Conservation (phyloP, 108 stramenopile genomes). For the Chaetoceros muelleri region DNA sequence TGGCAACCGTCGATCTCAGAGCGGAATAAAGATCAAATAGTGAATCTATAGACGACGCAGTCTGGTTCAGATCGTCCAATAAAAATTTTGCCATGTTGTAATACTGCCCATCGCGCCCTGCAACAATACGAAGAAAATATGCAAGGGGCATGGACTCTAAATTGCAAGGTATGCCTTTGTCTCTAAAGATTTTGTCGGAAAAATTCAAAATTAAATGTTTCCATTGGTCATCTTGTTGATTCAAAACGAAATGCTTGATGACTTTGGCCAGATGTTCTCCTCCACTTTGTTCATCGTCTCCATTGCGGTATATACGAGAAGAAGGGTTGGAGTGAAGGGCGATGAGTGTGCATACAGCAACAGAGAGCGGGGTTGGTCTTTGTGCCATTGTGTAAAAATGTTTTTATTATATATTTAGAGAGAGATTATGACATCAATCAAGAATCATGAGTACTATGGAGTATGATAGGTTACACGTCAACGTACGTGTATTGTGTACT, state of each 20-base stretch:
- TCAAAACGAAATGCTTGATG: not conserved
- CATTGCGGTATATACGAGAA: constrained; percentile 24
- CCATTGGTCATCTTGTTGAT: not conserved
- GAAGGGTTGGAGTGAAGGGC: constrained; percentile 54
- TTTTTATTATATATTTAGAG: too few relatives aligned
- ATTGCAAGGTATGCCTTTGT: not conserved
- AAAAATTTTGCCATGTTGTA: constrained; percentile 6
- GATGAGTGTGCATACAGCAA: constrained; percentile 64
- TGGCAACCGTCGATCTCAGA: constrained; percentile 14
- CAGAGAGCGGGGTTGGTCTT: constrained; percentile 63
- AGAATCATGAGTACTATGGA: too few relatives aligned
- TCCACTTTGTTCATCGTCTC: not conserved
- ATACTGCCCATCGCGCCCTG: not conserved
- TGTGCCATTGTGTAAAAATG: constrained; percentile 62
- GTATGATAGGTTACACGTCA: too few relatives aligned
- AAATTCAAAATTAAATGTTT: too few relatives aligned
- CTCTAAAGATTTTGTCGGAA: too few relatives aligned
- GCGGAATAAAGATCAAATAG: constrained; percentile 41
- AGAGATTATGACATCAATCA: too few relatives aligned
- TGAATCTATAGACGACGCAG: constrained; percentile 36
- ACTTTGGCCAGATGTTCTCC: not conserved
- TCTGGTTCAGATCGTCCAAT: constrained; percentile 14
- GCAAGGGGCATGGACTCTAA: not conserved
- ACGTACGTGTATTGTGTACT: too few relatives aligned
- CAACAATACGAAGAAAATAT: not conserved